phyloP scores from a whole-genome alignment of 2,329 filamentous ascomycete species.

The Calonectria fujianensis region DNA sequence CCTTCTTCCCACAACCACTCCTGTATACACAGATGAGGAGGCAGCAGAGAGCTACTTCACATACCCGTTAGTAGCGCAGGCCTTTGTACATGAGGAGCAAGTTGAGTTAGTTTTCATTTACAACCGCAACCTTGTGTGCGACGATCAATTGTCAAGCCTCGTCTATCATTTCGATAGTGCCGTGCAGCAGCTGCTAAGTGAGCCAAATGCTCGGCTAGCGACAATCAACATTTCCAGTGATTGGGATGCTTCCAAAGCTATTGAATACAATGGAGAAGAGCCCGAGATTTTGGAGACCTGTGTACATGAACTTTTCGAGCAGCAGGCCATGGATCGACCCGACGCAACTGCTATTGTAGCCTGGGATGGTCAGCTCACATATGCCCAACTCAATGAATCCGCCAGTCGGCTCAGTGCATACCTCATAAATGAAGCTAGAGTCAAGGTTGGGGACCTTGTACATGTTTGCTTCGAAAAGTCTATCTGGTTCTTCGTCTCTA shows the following conservation, averaged over 20 bases:
- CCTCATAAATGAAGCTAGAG: conserved; percentile 30
- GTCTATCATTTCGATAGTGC: neutral
- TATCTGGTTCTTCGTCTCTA: conserved; percentile 30
- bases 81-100: neutral
- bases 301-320: conserved; percentile 49
- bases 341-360: conserved; percentile 46
- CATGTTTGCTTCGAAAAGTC: conserved; percentile 36
- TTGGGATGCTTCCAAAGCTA: conserved; percentile 12
- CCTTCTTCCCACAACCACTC: neutral
- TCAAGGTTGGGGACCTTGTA: conserved; percentile 31
- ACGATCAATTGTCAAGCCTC: neutral
- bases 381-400: conserved; percentile 36
- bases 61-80: conserved; percentile 48
- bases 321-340: conserved; percentile 35
- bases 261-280: conserved; percentile 20
- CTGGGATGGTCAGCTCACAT: conserved; percentile 56
- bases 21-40: conserved; percentile 28
- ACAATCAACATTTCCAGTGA: conserved; percentile 8
- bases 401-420: conserved; percentile 32
- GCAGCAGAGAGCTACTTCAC: conserved; percentile 48
- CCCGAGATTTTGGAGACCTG: conserved; percentile 3
- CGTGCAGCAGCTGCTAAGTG: conserved; percentile 5
- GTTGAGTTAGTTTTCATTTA: conserved; percentile 47
- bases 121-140: conserved; percentile 25
- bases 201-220: neutral